Percentiles rank a stretch among this genome's conserved stretches.
Conservation (phyloP, 768 basidiomycete species). For the Royoungia palumana region DNA sequence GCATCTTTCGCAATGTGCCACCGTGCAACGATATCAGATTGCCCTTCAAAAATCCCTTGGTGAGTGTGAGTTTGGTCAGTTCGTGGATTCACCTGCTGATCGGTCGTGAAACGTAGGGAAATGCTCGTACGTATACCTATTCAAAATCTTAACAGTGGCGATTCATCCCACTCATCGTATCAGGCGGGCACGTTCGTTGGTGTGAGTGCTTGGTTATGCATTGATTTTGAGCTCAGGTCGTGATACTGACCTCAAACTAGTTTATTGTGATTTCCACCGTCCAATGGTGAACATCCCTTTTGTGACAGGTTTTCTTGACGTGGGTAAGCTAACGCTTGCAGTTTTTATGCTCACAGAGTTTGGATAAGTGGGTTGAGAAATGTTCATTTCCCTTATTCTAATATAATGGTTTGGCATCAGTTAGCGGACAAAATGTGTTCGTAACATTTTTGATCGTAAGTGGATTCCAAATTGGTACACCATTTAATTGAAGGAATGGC, state of each 20-base stretch:
- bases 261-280: constrained; percentile 1
- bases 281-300: constrained; percentile 6
- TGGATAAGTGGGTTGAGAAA: constrained; percentile 10
- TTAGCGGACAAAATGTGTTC: constrained; percentile 2
- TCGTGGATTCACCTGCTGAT: no score
- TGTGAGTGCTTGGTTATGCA: background rate
- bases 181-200: background rate
- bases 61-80: no score
- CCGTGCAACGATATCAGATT: no score
- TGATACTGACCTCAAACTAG: background rate
- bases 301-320: background rate
- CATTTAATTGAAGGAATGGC: no score
- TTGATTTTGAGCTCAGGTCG: no score
- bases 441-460: constrained; percentile 9
- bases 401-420: background rate
- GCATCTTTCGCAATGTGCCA: background rate
- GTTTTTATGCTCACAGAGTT: constrained; percentile 13
- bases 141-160: background rate
- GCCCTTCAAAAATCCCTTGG: no score
- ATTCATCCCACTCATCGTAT: background rate
- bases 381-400: background rate
- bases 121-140: background rate
- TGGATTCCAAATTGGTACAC: background rate
- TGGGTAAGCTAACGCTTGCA: background rate
- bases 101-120: background rate